These are phyloP conservation scores for Linum trigynum DNA, from an alignment of 345 rosid species.

Conservation along the genomic window DNA sequence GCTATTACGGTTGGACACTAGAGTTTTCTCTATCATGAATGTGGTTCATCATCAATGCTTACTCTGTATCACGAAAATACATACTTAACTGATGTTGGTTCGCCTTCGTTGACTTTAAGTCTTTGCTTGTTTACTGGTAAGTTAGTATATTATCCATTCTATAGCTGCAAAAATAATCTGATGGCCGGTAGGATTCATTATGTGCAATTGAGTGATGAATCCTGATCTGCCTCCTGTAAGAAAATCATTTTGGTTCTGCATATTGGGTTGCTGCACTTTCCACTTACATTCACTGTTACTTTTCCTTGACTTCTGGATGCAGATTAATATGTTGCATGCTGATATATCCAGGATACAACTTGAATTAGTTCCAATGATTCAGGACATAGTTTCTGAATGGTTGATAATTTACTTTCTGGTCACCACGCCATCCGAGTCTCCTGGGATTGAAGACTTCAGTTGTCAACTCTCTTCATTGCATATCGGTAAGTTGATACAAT, in stretches of 20 bases:
- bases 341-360: constrained; percentile 64
- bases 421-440: constrained; percentile 65
- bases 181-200: background rate
- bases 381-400: constrained; percentile 83
- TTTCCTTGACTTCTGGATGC: constrained; percentile 15
- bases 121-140: no score
- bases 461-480: constrained; percentile 78
- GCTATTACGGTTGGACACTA: no score
- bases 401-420: constrained; percentile 56
- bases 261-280: background rate
- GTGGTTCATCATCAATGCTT: no score
- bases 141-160: no score
- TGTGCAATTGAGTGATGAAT: background rate
- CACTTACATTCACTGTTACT: background rate
- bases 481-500: constrained; percentile 49
- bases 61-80: no score
- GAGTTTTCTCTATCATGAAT: no score
- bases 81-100: no score
- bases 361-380: constrained; percentile 84
- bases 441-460: constrained; percentile 76
- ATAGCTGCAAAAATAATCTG: background rate
- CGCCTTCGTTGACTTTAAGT: no score
- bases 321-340: constrained; percentile 62
- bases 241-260: background rate
- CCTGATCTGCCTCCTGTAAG: no score